phyloP scores from a whole-genome alignment of 176 grass and related monocot genomes.

The Raddia guianensis region DNA sequence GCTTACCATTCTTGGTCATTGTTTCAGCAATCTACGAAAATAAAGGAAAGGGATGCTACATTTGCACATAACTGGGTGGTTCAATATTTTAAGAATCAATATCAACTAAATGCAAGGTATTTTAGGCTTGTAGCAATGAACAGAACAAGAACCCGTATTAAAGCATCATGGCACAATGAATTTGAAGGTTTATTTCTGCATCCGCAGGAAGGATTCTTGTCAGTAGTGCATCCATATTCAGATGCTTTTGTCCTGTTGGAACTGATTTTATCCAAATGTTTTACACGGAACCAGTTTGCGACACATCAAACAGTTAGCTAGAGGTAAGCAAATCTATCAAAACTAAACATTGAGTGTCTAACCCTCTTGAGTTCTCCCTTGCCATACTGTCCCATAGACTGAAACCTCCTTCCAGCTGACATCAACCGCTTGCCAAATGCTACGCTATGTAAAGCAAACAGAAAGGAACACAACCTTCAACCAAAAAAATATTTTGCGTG shows the following conservation, averaged over 20 bases:
- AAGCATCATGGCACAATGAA: not conserved
- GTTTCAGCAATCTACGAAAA: constrained; percentile 68
- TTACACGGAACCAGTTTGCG: not conserved
- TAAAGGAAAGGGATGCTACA: constrained; percentile 15
- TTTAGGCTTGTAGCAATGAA: not conserved
- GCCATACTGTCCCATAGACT: constrained; percentile 71
- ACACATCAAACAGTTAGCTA: constrained; percentile 5
- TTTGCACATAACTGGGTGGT: constrained; percentile 23
- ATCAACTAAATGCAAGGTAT: not conserved
- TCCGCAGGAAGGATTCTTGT: not conserved
- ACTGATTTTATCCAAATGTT: not conserved
- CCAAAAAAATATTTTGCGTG: constrained; percentile 17
- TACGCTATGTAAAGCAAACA: constrained; percentile 62
- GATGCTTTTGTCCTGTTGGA: not conserved
- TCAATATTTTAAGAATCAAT: not conserved
- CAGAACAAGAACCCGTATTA: not conserved
- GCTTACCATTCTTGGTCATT: constrained; percentile 84
- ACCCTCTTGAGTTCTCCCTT: constrained; percentile 77
- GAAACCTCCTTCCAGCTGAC: constrained; percentile 78
- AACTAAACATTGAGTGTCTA: constrained; percentile 4
- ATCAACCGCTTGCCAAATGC: constrained; percentile 86
- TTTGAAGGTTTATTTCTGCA: not conserved
- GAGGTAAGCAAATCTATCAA: not conserved
- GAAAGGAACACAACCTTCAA: constrained; percentile 23
- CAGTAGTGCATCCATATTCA: not conserved